phyloP scores from a whole-genome alignment of 441 rosid species.

The Brassica hybrid region DNA sequence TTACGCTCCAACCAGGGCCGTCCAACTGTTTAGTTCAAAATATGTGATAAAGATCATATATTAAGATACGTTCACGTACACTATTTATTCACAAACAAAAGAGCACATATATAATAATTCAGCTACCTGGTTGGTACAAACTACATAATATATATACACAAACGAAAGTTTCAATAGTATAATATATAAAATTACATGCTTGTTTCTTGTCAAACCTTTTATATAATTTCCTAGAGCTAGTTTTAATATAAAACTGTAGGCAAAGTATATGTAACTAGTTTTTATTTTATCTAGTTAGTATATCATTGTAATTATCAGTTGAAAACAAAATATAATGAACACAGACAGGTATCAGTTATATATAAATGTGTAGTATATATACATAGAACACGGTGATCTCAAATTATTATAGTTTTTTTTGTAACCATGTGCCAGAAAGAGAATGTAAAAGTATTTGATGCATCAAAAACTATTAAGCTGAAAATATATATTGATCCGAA shows the following conservation, averaged over 20 bases:
- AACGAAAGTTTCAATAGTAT: neutral
- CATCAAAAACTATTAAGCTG: neutral
- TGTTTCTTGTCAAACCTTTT: neutral
- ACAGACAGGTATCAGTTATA: neutral
- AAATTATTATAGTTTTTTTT: too few relatives aligned
- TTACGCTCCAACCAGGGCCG: slow-evolving; percentile 73
- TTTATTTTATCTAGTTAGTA: neutral
- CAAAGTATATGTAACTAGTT: neutral
- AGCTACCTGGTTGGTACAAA: too few relatives aligned
- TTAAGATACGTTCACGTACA: neutral
- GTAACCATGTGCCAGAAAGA: neutral
- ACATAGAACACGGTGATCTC: neutral
- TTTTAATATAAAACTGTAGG: neutral
- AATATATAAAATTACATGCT: neutral
- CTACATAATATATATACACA: neutral
- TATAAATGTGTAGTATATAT: neutral
- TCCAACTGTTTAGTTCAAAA: slow-evolving; percentile 54
- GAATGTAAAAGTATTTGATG: neutral
- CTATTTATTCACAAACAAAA: neutral
- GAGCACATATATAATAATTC: neutral
- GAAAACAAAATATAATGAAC: neutral
- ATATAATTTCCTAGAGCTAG: neutral
- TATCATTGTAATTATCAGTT: neutral
- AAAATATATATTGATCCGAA: neutral
- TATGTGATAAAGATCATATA: neutral